phyloP scores from a whole-genome alignment of 441 rosid species.

The Aquilaria agallochum region DNA sequence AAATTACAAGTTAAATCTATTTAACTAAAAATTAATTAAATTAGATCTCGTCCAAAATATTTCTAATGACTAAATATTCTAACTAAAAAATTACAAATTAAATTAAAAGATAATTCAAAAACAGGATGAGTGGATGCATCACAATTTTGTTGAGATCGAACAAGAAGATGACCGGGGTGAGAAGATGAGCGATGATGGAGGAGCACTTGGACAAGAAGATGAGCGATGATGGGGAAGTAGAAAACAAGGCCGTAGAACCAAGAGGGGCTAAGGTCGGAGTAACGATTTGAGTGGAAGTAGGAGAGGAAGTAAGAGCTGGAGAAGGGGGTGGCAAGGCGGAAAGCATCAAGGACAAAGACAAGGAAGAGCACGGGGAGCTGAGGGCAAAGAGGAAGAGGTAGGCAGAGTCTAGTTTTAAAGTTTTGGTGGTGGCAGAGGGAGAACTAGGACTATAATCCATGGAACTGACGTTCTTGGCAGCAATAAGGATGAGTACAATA shows the following conservation, averaged over 20 bases:
- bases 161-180: too few species aligned
- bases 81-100: too few species aligned
- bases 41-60: too few species aligned
- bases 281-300: conserved; percentile 91
- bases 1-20: too few species aligned
- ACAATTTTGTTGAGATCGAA: too few species aligned
- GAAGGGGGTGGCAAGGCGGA: conserved; percentile 47
- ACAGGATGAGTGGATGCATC: too few species aligned
- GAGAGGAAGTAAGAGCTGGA: conserved; percentile 73
- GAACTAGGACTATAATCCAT: neutral
- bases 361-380: conserved; percentile 20
- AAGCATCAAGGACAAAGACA: conserved; percentile 52
- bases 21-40: too few species aligned
- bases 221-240: conserved; percentile 61
- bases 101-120: too few species aligned
- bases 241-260: conserved; percentile 79
- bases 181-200: too few species aligned
- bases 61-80: too few species aligned
- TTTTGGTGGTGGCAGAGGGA: conserved; percentile 2
- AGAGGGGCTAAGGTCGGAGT: conserved; percentile 57
- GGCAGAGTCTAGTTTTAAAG: conserved; percentile 48
- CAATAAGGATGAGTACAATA: too few species aligned
- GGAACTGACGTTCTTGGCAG: too few species aligned
- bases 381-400: conserved; percentile 41
- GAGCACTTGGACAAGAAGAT: conserved; percentile 53